Evolutionary conservation across 495 filamentous ascomycete species (phyloP).

Genomic region (Neurospora sp.): DNA sequence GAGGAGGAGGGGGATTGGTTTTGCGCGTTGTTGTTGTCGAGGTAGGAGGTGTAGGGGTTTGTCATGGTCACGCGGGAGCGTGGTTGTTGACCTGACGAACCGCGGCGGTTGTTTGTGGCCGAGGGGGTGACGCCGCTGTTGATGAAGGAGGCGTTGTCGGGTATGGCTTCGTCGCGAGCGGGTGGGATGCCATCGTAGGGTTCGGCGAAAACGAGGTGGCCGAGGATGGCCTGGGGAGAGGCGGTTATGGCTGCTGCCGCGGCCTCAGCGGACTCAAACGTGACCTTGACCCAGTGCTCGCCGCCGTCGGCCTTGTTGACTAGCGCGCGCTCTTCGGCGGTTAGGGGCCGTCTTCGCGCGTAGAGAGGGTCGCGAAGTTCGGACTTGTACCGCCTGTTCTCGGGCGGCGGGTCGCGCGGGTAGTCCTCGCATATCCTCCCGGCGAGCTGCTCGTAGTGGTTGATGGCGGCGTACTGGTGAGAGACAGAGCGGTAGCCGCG

Average conservation of each 20-base stretch:
- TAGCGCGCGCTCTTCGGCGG: slow-evolving; percentile 59
- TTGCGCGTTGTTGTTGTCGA: slow-evolving; percentile 7
- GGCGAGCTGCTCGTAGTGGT: slow-evolving; percentile 68
- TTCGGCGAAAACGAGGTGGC: slow-evolving; percentile 70
- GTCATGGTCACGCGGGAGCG: not conserved
- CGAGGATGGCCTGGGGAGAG: slow-evolving; percentile 68
- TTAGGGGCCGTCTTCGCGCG: slow-evolving; percentile 46
- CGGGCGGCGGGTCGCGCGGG: slow-evolving; percentile 53
- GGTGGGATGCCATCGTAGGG: slow-evolving; percentile 63
- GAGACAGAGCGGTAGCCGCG: slow-evolving; percentile 66
- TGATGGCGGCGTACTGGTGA: slow-evolving; percentile 74
- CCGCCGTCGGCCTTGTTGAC: slow-evolving; percentile 69
- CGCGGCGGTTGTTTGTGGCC: not conserved
- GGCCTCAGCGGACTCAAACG: slow-evolving; percentile 72
- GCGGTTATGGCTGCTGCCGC: slow-evolving; percentile 66
- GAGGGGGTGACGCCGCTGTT: not conserved
- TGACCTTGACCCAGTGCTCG: slow-evolving; percentile 86
- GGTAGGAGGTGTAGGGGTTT: slow-evolving; percentile 16
- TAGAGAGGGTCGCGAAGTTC: slow-evolving; percentile 58
- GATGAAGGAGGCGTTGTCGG: slow-evolving; percentile 14
- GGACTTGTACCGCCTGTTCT: slow-evolving; percentile 44
- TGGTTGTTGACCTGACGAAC: slow-evolving; percentile 5
- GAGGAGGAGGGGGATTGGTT: slow-evolving; percentile 35
- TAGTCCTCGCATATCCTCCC: slow-evolving; percentile 88
- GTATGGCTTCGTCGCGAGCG: slow-evolving; percentile 51